These are phyloP conservation scores for Echria macrotheca DNA, from an alignment of 495 filamentous ascomycete genomes.

Conservation along the genomic window DNA sequence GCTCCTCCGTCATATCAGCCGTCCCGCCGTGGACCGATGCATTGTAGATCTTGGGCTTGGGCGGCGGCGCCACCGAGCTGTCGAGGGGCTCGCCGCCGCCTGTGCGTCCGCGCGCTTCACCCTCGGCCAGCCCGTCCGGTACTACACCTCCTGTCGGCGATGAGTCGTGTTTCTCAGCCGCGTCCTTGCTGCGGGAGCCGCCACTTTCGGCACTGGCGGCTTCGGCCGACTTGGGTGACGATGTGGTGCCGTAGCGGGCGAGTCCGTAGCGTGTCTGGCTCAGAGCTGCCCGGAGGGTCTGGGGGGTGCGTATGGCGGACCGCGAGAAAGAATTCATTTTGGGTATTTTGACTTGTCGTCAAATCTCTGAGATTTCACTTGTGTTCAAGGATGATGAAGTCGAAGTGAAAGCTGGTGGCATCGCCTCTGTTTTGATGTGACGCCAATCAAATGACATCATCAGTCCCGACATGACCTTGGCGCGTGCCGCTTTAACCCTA, in stretches of 20 bases:
- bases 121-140: constrained; percentile 23
- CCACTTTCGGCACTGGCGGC: constrained; percentile 38
- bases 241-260: constrained; percentile 2
- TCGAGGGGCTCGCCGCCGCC: constrained; percentile 37
- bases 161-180: constrained; percentile 17
- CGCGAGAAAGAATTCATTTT: too few relatives aligned
- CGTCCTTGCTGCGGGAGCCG: constrained; percentile 42
- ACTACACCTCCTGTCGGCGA: constrained; percentile 21
- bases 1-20: constrained; percentile 36
- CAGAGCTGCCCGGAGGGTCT: too few relatives aligned
- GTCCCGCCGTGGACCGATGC: constrained; percentile 29
- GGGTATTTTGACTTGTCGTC: too few relatives aligned
- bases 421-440: too few relatives aligned
- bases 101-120: constrained; percentile 30
- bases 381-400: too few relatives aligned
- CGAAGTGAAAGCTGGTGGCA: too few relatives aligned
- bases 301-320: too few relatives aligned
- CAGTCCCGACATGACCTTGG: too few relatives aligned
- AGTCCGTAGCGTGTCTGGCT: not conserved
- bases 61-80: constrained; percentile 32
- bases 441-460: too few relatives aligned
- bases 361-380: too few relatives aligned
- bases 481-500: too few relatives aligned
- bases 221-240: constrained; percentile 31
- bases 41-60: constrained; percentile 44